Conservation (phyloP, 257 asterid genomes). For the Solanum dulcamara region DNA sequence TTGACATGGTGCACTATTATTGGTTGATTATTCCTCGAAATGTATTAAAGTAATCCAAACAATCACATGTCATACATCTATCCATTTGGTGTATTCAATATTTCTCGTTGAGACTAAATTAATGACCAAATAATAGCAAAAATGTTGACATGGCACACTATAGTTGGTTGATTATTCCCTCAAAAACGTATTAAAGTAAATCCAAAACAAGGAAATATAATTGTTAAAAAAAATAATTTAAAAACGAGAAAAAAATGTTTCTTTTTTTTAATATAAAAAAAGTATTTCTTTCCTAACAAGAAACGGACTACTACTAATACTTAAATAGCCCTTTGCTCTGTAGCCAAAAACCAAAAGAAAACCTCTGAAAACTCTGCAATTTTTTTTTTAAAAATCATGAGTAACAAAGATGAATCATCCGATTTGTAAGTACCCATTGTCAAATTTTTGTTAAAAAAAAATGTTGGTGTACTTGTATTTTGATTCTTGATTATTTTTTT, state of each 20-base stretch:
- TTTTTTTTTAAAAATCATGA: slow-evolving; percentile 15
- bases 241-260: neutral
- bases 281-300: slow-evolving; percentile 50
- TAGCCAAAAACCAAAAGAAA: slow-evolving; percentile 2
- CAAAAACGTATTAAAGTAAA: neutral
- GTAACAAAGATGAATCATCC: slow-evolving; percentile 53
- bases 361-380: neutral
- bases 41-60: neutral
- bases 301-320: slow-evolving; percentile 5
- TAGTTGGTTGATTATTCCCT: neutral
- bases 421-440: slow-evolving; percentile 35
- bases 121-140: no score
- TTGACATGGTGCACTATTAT: neutral
- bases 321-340: neutral
- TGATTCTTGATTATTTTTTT: neutral
- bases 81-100: no score
- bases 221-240: neutral
- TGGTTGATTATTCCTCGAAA: neutral
- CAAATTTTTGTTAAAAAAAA: slow-evolving; percentile 9
- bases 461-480: neutral
- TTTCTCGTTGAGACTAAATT: no score
- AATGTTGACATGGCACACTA: neutral
- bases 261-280: neutral
- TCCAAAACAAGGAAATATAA: neutral
- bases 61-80: no score